phyloP scores from a whole-genome alignment of 768 basidiomycete genomes.

The Rhizopogon vinicolor region DNA sequence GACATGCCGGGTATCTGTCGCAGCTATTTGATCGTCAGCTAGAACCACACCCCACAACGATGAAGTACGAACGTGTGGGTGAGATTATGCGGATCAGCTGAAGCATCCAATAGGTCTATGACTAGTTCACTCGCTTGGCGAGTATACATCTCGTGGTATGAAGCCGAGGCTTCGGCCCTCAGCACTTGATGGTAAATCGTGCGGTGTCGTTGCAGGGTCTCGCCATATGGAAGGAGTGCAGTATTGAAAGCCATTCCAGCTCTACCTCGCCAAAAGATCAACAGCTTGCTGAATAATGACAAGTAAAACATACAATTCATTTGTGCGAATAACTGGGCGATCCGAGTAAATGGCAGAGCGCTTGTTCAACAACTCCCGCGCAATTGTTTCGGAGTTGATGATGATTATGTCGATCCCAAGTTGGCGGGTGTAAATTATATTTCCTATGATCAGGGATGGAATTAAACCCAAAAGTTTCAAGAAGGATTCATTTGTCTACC shows the following conservation, averaged over 20 bases:
- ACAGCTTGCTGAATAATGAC: too few relatives aligned
- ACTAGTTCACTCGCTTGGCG: neutral
- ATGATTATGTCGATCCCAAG: slow-evolving; percentile 5
- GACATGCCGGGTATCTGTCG: neutral
- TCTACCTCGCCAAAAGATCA: neutral
- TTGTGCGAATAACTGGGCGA: too few relatives aligned
- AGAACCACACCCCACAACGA: neutral
- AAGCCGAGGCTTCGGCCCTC: neutral
- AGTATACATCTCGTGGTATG: neutral
- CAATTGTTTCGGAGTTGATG: slow-evolving; percentile 7
- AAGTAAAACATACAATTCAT: too few relatives aligned
- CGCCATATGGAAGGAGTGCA: slow-evolving; percentile 8
- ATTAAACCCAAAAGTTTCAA: neutral
- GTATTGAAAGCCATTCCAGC: slow-evolving; percentile 4
- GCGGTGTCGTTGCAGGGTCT: slow-evolving; percentile 9
- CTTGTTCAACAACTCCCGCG: too few relatives aligned
- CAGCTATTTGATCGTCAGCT: neutral
- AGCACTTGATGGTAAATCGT: slow-evolving; percentile 7
- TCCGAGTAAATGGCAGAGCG: too few relatives aligned
- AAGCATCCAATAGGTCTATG: neutral
- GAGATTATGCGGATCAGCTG: neutral
- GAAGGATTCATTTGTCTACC: too few relatives aligned
- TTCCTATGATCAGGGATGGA: neutral
- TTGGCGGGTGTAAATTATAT: neutral
- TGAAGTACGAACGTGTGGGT: neutral